These are phyloP conservation scores for Epichloe gansuensis DNA, from an alignment of 2,329 filamentous ascomycete species.

Conservation along the genomic window DNA sequence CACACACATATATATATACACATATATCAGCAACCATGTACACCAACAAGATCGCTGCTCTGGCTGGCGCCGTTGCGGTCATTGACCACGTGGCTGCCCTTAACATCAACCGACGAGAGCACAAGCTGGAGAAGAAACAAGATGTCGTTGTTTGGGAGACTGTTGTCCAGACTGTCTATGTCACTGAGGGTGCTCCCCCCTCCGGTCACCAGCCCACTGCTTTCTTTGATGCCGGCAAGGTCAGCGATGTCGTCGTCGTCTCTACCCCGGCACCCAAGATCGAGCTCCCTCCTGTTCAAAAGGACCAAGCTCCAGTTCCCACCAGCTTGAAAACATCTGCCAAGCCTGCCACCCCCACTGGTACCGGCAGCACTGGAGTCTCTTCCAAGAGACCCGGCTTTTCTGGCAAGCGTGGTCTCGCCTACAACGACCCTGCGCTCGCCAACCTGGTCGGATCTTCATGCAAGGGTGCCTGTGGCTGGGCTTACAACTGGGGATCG, in stretches of 20 bases:
- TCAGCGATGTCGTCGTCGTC: slow-evolving; percentile 20
- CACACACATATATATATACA: background rate
- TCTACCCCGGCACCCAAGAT: slow-evolving; percentile 5
- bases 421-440: slow-evolving; percentile 48
- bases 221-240: slow-evolving; percentile 18
- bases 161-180: slow-evolving; percentile 26
- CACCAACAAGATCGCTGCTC: slow-evolving; percentile 27
- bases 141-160: slow-evolving; percentile 28
- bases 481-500: slow-evolving; percentile 59
- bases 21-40: slow-evolving; percentile 23
- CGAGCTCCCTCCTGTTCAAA: background rate
- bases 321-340: slow-evolving; percentile 15
- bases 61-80: slow-evolving; percentile 31
- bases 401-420: slow-evolving; percentile 49
- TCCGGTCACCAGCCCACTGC: background rate
- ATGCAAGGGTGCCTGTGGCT: slow-evolving; percentile 32
- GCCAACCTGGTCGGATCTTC: slow-evolving; percentile 34
- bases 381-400: slow-evolving; percentile 9
- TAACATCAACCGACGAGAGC: slow-evolving; percentile 29
- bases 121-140: slow-evolving; percentile 22
- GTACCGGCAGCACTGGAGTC: slow-evolving; percentile 2
- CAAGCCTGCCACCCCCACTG: slow-evolving; percentile 10
- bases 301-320: slow-evolving; percentile 2
- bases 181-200: slow-evolving; percentile 15
- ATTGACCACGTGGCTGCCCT: slow-evolving; percentile 30